Base-by-base conservation (phyloP, 768 basidiomycete species). In the Daedalea quercina region DNA sequence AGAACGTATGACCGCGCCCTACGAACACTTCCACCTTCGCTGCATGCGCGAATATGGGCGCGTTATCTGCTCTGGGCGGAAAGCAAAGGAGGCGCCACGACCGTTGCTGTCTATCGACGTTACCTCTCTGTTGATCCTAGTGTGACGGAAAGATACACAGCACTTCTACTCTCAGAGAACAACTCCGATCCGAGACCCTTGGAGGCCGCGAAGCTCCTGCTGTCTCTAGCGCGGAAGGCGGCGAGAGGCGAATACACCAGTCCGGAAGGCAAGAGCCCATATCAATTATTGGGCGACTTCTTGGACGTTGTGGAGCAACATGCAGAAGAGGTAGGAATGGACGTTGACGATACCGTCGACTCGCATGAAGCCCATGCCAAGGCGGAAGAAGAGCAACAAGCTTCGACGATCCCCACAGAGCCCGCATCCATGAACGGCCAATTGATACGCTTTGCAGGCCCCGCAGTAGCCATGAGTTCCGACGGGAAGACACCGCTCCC, bases 21-120 rank as follows among this genome's bases (percentile, higher is more conserved):
- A 25, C 89, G 95, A 48, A 94, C 94, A 1, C 79, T 99, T 8
- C 89, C 94, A 13, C 94, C 94, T 2, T 94, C 92, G 44, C 74
- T 97, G 20, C 96, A 99, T 64, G 80, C 79, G 3, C 85, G 94
- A 33, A 80, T 98, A 58, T 99, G 96, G 96, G 80, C 86, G 12
- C 80, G 88, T 51, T 98, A 97, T 69, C 79, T 99, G 17, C 74
- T 89, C 13, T 97, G 94, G 91, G 88, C 94, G 3, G 93, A 96
- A 71, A 65, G 73, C 15, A 84, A 78, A 66, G 90, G 91, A 47
- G 90, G 92, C 19, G 60, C 75, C n/a, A 87, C 88, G 1, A 84
- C 82, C 40, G 87, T 90, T 44, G 71, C 79, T 23, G 80, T 94
- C 4, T 98, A 95, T 73, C 82, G 94, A 51, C 83, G 96, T 41